Base-by-base conservation (phyloP, 2,329 filamentous ascomycete species). In the Botrytis deweyae region DNA sequence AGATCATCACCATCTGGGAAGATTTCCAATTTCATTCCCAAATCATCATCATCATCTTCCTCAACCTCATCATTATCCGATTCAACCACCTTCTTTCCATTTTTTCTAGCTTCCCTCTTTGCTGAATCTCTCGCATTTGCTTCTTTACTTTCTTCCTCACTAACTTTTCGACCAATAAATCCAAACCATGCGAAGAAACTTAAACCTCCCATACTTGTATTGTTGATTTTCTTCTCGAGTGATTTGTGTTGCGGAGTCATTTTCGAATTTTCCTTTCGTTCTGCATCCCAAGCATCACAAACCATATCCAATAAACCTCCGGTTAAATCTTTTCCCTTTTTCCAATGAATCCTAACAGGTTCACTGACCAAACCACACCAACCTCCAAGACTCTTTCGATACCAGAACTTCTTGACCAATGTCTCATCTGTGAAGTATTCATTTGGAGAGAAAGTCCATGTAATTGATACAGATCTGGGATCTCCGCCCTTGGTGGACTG, bases 161-260 rank as follows among this genome's bases (percentile, higher is more conserved):
- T 89, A 78, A 97, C 85, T 80, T 88, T 89, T 76, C 88, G 85
- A 76, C 90, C 93, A 76, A 87, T 89, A 85, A 91, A 98, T 72
- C 92, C 93, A 82, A 98, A 98, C 88, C 92, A 96, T 74, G 90
- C 89, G 82, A 98, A 98, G 87, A 98, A 97, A 84, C 91, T 94
- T 69, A 90, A 81, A 9, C 88, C 90, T 64, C 89, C 89, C 75
- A 92, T 87, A 65, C 88, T 88, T 25, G 87, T 90, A 77, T 83
- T 80, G 73, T 87, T 86, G 75, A 88, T 89, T 84, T 87, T 87
- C 78, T 84, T 84, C 79, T 86, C 83, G 73, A 89, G 84, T 62
- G 83, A 81, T 81, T 86, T 85, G 80, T 88, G 85, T 79, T 85
- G 83, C 67, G 84, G 81, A 22, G 85, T 86, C 66, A 83, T 74